Base-by-base conservation (phyloP, 768 basidiomycete species). In the Leccinellum rugosiceps region DNA sequence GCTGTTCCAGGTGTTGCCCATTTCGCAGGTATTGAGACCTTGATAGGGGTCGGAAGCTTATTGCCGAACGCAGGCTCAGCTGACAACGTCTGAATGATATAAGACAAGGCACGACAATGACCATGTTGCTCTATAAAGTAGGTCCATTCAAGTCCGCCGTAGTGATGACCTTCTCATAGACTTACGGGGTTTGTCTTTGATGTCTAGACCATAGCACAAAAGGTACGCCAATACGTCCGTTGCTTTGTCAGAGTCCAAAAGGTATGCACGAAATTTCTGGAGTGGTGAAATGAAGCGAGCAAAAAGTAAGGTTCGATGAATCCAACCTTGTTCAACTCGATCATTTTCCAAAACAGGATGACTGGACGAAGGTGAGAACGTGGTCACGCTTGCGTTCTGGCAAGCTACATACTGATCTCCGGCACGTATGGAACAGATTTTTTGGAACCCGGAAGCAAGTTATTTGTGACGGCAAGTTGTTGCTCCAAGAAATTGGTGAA, bases 141-240 rank as follows among this genome's bases (percentile, higher is more conserved):
- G 3, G 34, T 61, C n/a, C 66, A 55, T 50, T 57, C 17, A 10
- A 34, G 35, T 43, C 32, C 55, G 13, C 62, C 15, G 23, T 46
- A n/a, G 54, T 13, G 31, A 47, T 10, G 19, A 19, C 11, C 21
- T 48, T 57, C 30, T 38, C 52, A 48, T 11, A 45, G 35, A 72
- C 86, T 68, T 68, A 96, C 94, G 85, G 58, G 94, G 90, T 74
- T 92, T 93, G 67, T 98, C 95, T 72, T 97, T 97, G 67, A 94
- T 86, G 59, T 95, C 92, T 26, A 97, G 77, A 50, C 84, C 84
- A 68, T 88, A 89, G 64, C 88, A 88, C 14, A 97, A 74, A 34
- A 96, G 80, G 70, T 90, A 87, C 0, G 83, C 88, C 26, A 93
- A 75, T 4, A 94, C 67, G 65, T 95, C 90, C 70, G 84, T 84